phyloP scores from a whole-genome alignment of 176 grass and related monocot species.

The Zea luxurians region DNA sequence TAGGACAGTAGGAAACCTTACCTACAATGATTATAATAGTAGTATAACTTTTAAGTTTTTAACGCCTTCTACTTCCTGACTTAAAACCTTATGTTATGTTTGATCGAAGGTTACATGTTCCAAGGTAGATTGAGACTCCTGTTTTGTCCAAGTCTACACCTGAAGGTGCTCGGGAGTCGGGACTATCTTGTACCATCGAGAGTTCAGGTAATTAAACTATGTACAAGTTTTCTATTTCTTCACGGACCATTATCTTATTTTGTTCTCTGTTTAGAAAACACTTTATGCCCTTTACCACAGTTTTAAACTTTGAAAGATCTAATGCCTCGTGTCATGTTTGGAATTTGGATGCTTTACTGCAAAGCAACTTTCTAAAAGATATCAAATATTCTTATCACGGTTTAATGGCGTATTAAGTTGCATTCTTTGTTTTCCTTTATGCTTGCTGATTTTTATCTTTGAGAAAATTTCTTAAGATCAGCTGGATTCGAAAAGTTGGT shows the following conservation, averaged over 20 bases:
- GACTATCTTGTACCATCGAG: slow-evolving; percentile 99
- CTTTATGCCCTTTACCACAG: background rate
- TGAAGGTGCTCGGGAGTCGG: slow-evolving; percentile 89
- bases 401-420: slow-evolving; percentile 29
- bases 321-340: background rate
- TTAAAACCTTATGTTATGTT: background rate
- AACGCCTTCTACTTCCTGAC: background rate
- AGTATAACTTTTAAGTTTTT: background rate
- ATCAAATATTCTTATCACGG: slow-evolving; percentile 7
- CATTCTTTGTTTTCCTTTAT: background rate
- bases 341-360: slow-evolving; percentile 12
- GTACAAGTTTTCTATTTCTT: background rate
- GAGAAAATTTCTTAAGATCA: slow-evolving; percentile 10
- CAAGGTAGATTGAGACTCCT: slow-evolving; percentile 99
- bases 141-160: slow-evolving; percentile 97
- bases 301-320: background rate
- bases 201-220: slow-evolving; percentile 80
- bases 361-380: background rate
- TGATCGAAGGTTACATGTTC: slow-evolving; percentile 56
- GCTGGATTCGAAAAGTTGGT: background rate
- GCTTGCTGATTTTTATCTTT: slow-evolving; percentile 19
- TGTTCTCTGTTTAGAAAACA: background rate
- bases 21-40: background rate
- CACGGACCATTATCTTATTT: background rate
- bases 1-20: slow-evolving; percentile 11